Conservation (phyloP, 345 rosid species). For the Fremontodendron californicum region DNA sequence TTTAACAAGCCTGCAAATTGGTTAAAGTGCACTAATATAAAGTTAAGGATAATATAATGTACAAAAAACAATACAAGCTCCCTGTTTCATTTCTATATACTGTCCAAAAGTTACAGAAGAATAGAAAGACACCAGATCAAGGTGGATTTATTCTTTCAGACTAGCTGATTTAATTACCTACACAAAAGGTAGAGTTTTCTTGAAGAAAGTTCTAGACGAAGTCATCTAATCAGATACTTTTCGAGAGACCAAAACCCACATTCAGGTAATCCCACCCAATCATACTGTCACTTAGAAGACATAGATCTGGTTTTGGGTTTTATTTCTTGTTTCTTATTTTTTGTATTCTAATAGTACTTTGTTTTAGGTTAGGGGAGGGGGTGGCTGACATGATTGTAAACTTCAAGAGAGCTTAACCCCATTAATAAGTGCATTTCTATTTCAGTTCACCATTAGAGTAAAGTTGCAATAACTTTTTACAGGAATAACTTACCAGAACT, state of each 20-base stretch:
- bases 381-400: background rate
- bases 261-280: background rate
- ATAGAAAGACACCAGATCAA: background rate
- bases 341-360: background rate
- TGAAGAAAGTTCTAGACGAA: background rate
- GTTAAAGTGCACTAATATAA: background rate
- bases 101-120: background rate
- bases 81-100: background rate
- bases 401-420: background rate
- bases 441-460: background rate
- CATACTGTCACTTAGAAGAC: background rate
- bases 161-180: background rate
- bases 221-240: background rate
- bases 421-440: background rate
- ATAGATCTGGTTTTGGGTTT: background rate
- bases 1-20: background rate
- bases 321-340: background rate
- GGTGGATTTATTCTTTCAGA: background rate
- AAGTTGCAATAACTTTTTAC: background rate
- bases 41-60: background rate
- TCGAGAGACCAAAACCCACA: background rate
- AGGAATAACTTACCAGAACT: background rate
- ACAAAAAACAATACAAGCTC: background rate
- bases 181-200: background rate
- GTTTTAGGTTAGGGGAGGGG: background rate